Percentiles rank a stretch among this genome's conserved stretches.
phyloP scores from a whole-genome alignment of 345 rosid genomes.

The Eucalyptus marginata region DNA sequence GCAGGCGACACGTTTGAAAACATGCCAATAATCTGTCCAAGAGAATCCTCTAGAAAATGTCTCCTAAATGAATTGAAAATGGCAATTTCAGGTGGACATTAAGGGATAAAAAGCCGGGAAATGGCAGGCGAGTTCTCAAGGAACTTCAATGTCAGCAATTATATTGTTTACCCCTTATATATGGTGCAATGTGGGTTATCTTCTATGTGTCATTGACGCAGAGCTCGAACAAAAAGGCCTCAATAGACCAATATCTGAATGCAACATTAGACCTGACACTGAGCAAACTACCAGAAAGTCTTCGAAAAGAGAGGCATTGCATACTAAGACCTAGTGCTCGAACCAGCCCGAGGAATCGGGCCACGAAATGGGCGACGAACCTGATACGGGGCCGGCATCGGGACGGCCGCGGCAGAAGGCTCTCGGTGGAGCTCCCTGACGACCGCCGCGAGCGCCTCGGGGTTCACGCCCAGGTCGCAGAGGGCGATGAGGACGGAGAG shows the following conservation, averaged over 20 bases:
- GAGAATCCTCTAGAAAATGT: background rate
- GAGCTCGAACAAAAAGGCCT: background rate
- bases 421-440: constrained; percentile 30
- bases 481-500: constrained; percentile 36
- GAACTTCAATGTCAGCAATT: background rate
- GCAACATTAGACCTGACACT: background rate
- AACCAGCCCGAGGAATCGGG: background rate
- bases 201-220: background rate
- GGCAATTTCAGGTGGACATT: background rate
- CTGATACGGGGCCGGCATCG: background rate
- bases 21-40: background rate
- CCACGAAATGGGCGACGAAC: background rate
- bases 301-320: background rate
- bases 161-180: background rate
- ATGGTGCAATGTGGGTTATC: background rate
- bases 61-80: background rate
- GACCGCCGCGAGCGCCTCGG: constrained; percentile 33
- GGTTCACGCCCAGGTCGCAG: constrained; percentile 39
- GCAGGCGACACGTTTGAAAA: rapidly evolving
- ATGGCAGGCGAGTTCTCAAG: background rate
- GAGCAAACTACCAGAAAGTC: background rate
- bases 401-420: background rate
- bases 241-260: background rate
- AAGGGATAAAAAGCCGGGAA: background rate
- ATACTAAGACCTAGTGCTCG: background rate